phyloP scores from a whole-genome alignment of 2,329 filamentous ascomycete genomes.

The Stagonosporopsis tanaceti region DNA sequence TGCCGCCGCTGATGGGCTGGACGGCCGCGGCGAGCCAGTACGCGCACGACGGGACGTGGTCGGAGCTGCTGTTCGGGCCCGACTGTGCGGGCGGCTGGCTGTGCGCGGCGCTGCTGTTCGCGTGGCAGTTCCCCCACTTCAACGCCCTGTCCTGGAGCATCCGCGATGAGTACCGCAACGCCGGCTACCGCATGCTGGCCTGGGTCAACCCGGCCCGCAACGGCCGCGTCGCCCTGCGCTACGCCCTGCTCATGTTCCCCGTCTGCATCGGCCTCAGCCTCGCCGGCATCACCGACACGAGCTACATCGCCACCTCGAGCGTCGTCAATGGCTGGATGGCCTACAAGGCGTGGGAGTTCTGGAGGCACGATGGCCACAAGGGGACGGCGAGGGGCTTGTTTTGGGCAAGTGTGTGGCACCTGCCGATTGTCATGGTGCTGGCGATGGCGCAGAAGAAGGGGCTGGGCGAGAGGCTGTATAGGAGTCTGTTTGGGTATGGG shows the following conservation, averaged over 20 bases:
- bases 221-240: conserved; percentile 84
- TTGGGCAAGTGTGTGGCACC: conserved; percentile 97
- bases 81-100: conserved; percentile 84
- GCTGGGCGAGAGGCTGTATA: conserved; percentile 43
- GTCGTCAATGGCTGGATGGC: conserved; percentile 87
- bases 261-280: conserved; percentile 83
- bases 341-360: conserved; percentile 81
- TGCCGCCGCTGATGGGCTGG: conserved; percentile 98
- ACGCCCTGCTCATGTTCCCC: conserved; percentile 85
- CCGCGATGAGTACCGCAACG: conserved; percentile 82
- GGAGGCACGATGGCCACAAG: conserved; percentile 76
- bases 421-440: conserved; percentile 87
- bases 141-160: conserved; percentile 92
- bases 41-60: conserved; percentile 70
- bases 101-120: conserved; percentile 81
- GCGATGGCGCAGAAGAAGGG: conserved; percentile 94
- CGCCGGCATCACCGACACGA: conserved; percentile 82
- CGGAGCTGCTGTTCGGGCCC: conserved; percentile 77
- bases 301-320: conserved; percentile 80
- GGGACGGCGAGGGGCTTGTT: conserved; percentile 86
- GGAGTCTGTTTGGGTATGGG: conserved; percentile 42
- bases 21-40: conserved; percentile 90
- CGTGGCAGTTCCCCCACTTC: conserved; percentile 99
- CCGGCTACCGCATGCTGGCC: conserved; percentile 75
- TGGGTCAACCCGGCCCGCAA: conserved; percentile 90